Conservation (phyloP, 2,329 filamentous ascomycete genomes). For the Niveomyces coronatus region DNA sequence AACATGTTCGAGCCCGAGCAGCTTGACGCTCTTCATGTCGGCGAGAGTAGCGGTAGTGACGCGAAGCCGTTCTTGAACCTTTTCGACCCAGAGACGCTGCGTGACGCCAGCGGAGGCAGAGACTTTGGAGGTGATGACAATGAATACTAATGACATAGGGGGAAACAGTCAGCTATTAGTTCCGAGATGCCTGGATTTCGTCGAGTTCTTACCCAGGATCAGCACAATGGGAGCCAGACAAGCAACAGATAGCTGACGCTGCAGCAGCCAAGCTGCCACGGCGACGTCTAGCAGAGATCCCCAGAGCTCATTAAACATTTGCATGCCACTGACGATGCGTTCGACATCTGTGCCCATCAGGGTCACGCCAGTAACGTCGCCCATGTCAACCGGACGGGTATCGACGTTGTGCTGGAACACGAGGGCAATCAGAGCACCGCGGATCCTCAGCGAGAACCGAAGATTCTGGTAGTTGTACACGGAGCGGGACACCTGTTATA, state of each 20-base stretch:
- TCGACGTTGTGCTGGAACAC: slow-evolving; percentile 17
- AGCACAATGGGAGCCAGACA: slow-evolving; percentile 18
- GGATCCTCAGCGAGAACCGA: slow-evolving; percentile 15
- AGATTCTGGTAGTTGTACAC: slow-evolving; percentile 17
- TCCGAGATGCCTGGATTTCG: neutral
- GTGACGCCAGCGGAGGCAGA: slow-evolving; percentile 11
- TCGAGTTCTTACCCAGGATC: slow-evolving; percentile 9
- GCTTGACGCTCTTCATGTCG: slow-evolving; percentile 10
- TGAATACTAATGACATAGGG: neutral
- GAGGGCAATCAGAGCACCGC: slow-evolving; percentile 13
- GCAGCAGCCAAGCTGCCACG: slow-evolving; percentile 20
- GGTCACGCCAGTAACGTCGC: slow-evolving; percentile 18
- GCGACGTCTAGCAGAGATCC: slow-evolving; percentile 18
- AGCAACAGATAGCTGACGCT: slow-evolving; percentile 19
- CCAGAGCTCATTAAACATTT: slow-evolving; percentile 19
- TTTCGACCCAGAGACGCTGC: slow-evolving; percentile 30
- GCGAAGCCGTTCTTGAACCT: slow-evolving; percentile 8
- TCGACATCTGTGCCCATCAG: slow-evolving; percentile 25
- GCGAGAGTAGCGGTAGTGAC: slow-evolving; percentile 2
- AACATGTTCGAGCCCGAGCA: slow-evolving; percentile 13
- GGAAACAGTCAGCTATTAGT: neutral
- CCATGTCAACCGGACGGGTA: slow-evolving; percentile 14
- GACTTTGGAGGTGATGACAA: neutral
- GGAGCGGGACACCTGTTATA: slow-evolving; percentile 12
- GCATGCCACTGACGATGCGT: slow-evolving; percentile 16